Evolutionary conservation across 345 rosid species (phyloP).

Genomic region (Syzygium oleosum): DNA sequence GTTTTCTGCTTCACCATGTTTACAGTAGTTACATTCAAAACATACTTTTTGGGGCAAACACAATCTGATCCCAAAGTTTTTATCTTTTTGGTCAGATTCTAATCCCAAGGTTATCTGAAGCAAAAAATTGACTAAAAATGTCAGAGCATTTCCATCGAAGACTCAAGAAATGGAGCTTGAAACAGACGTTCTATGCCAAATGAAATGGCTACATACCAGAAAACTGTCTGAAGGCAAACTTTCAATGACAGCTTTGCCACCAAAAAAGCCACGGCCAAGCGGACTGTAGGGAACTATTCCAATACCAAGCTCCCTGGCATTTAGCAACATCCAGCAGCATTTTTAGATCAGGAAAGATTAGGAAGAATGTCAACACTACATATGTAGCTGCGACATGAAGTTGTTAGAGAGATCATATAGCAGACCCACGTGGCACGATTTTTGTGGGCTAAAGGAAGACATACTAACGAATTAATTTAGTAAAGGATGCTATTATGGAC

Average conservation of each 20-base stretch:
- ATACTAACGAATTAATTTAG: neutral
- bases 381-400: neutral
- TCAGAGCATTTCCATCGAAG: neutral
- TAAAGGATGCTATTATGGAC: neutral
- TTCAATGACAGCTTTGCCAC: conserved; percentile 39
- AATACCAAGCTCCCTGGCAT: conserved; percentile 45
- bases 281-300: conserved; percentile 57
- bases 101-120: neutral
- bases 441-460: neutral
- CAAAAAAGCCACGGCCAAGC: conserved; percentile 55
- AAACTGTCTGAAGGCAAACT: conserved; percentile 24
- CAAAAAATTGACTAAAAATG: neutral
- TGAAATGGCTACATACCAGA: conserved; percentile 12
- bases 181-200: neutral
- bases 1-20: neutral
- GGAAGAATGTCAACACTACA: neutral
- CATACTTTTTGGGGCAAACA: neutral
- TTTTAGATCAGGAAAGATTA: neutral
- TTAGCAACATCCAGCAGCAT: neutral
- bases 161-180: neutral
- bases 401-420: neutral
- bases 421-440: neutral
- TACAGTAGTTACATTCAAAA: neutral
- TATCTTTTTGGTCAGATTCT: neutral
- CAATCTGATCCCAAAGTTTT: neutral